Evolutionary conservation across 202 grass and related monocot genomes (phyloP), one percentile per base, ranked within the genome.

Genomic region (Zoysia matrella): DNA sequence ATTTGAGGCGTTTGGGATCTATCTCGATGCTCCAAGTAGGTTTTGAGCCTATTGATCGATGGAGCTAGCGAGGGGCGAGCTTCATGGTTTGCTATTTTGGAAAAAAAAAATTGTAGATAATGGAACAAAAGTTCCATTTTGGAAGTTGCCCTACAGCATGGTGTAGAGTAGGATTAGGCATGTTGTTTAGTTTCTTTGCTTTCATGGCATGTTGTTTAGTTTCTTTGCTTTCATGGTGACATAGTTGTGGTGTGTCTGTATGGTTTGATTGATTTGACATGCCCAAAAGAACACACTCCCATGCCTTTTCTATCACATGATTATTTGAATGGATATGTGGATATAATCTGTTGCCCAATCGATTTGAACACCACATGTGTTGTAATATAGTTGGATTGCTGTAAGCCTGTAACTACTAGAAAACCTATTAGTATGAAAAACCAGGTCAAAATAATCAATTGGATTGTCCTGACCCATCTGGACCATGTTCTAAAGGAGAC

Each of bases 231-330:
- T 57, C 16, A 44, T 61, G 9, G 12, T 36, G 30, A 36, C 30
- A 36, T 36, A 36, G 30, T 75, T 5, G 10, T 47, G 41, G 42
- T n/a, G 12, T 46, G 8, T 60, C 41, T 18, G 22, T 60, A 16
- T 36, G 44, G 36, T 42, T 7, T n/a, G 30, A 36, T 57, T 57
- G 47, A 58, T 69, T 69, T 47, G n/a, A 15, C 52, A 5, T 80
- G 77, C 68, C 42, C 42, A 57, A 79, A 69, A 79, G 50, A 44
- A 46, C 36, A 30, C 46, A n/a, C 52, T 80, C 2, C 52, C 54
- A 54, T 80, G 16, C 52, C 11, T 56, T 42, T 54, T 13, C 8
- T 73, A 51, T 73, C 51, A 36, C 30, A 36, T 36, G 30, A 36
- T 36, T 36, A 36, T 36, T 36, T 36, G 30, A 36, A 36, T 36